A percentile compares a stretch with the other conserved stretches of the same genome.
phyloP scores from a whole-genome alignment of 2,329 filamentous ascomycete species.

The Botrytis hyacinthi region DNA sequence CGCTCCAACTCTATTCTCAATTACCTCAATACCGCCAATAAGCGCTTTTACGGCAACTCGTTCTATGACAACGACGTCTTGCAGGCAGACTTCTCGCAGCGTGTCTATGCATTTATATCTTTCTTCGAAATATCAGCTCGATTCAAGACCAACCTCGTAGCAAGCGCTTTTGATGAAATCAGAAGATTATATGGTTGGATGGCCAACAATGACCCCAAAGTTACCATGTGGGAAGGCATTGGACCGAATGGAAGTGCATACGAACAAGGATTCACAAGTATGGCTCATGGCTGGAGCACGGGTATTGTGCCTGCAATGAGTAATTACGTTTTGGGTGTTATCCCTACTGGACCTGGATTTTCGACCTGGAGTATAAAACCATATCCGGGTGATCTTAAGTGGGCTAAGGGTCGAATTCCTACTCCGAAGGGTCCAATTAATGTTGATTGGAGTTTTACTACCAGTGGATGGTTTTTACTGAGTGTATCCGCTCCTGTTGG shows the following conservation, averaged over 20 bases:
- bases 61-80: constrained; percentile 50
- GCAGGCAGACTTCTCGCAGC: constrained; percentile 42
- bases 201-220: constrained; percentile 45
- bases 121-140: constrained; percentile 54
- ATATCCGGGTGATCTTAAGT: constrained; percentile 40
- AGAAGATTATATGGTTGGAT: constrained; percentile 51
- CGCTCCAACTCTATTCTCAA: constrained; percentile 40
- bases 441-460: constrained; percentile 42
- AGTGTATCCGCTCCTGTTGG: constrained; percentile 38
- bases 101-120: constrained; percentile 53
- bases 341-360: constrained; percentile 47
- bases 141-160: constrained; percentile 41
- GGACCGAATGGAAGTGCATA: constrained; percentile 45
- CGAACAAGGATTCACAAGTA: constrained; percentile 47
- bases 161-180: constrained; percentile 47
- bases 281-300: constrained; percentile 53
- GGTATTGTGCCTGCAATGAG: constrained; percentile 49
- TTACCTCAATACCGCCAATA: constrained; percentile 42
- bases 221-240: constrained; percentile 54
- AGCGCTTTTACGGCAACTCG: constrained; percentile 48
- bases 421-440: constrained; percentile 43
- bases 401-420: constrained; percentile 46
- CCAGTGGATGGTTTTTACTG: constrained; percentile 34
- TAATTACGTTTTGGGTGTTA: constrained; percentile 49
- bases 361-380: constrained; percentile 44